phyloP scores from a whole-genome alignment of 2,329 filamentous ascomycete species.

The Paraphaeosphaeria minitans region DNA sequence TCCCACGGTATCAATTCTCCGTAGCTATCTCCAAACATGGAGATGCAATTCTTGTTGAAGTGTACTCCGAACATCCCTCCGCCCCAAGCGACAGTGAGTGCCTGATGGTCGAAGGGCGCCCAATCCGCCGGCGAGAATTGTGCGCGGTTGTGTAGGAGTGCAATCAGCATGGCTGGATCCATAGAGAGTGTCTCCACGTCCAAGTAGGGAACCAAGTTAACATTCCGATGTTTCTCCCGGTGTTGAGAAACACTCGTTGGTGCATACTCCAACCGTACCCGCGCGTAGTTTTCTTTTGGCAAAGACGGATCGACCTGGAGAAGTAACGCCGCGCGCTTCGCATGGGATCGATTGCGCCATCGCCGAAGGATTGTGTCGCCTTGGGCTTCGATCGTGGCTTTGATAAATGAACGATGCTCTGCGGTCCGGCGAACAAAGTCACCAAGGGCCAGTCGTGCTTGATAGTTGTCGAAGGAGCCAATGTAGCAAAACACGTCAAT shows the following conservation, averaged over 20 bases:
- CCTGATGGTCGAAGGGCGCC: conserved; percentile 13
- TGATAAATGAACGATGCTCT: neutral
- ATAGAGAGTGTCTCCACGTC: neutral
- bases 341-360: conserved; percentile 13
- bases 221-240: neutral
- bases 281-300: conserved; percentile 8
- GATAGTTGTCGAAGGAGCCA: neutral
- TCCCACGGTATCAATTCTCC: conserved; percentile 17
- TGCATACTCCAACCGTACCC: neutral
- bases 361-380: conserved; percentile 15
- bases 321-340: conserved; percentile 11
- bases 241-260: neutral
- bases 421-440: neutral
- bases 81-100: neutral
- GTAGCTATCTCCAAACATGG: conserved; percentile 12
- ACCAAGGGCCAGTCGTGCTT: neutral
- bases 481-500: neutral
- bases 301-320: conserved; percentile 4
- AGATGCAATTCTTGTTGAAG: conserved; percentile 7
- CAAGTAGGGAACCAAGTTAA: neutral
- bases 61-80: conserved; percentile 12
- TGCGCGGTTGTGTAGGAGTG: conserved; percentile 13
- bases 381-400: neutral
- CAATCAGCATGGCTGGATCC: neutral
- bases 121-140: conserved; percentile 7